A percentile compares a stretch with the other conserved stretches of the same genome.
Conservation (phyloP, 768 basidiomycete species). For the Hypsizygus marmoreus region DNA sequence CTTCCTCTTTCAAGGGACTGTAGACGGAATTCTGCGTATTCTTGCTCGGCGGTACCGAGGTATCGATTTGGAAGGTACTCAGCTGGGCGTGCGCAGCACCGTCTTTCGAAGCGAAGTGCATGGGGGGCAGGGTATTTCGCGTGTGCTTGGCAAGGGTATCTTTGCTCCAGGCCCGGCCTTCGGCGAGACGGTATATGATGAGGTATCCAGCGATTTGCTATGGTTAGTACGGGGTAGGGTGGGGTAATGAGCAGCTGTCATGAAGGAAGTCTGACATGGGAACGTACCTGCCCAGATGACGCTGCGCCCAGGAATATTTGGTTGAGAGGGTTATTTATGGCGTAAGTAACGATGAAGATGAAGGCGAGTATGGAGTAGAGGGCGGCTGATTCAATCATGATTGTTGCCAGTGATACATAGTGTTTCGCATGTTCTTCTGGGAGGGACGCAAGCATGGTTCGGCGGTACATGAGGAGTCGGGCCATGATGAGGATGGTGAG, state of each 20-base stretch:
- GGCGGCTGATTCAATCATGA: conserved; percentile 39
- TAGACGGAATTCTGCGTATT: not conserved
- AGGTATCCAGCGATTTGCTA: conserved; percentile 50
- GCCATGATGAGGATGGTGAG: conserved; percentile 32
- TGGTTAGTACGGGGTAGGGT: conserved; percentile 3
- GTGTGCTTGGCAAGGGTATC: conserved; percentile 24
- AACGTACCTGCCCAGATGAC: conserved; percentile 29
- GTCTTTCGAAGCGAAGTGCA: conserved; percentile 10
- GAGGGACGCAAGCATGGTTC: conserved; percentile 23
- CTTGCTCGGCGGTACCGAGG: not conserved
- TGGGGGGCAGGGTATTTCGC: conserved; percentile 14
- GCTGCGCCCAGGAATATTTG: conserved; percentile 31
- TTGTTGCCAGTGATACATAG: conserved; percentile 30
- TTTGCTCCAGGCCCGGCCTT: conserved; percentile 45
- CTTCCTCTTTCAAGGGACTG: not conserved
- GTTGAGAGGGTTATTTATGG: conserved; percentile 30
- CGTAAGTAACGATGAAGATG: conserved; percentile 33
- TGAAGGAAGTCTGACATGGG: not conserved
- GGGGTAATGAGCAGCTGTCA: not conserved
- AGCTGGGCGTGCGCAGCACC: not conserved
- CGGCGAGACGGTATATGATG: conserved; percentile 49
- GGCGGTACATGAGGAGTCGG: conserved; percentile 30
- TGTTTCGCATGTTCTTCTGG: conserved; percentile 28
- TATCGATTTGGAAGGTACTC: conserved; percentile 3
- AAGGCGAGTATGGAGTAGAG: conserved; percentile 33